phyloP scores from a whole-genome alignment of 495 filamentous ascomycete species.

The Coniosporium apollinis region DNA sequence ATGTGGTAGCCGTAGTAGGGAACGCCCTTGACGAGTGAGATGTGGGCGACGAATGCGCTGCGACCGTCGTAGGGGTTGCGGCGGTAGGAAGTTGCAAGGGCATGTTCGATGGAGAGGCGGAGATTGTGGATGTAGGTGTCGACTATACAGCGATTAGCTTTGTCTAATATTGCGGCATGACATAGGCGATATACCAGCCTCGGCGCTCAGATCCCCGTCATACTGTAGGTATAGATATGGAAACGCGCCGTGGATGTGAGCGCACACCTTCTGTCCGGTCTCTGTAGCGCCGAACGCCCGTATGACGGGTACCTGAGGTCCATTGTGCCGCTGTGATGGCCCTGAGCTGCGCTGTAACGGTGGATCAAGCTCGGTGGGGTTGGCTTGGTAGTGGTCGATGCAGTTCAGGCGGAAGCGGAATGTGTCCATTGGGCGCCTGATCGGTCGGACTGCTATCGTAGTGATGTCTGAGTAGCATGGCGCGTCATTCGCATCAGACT shows the following conservation, averaged over 20 bases:
- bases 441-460: slow-evolving; percentile 6
- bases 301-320: slow-evolving; percentile 68
- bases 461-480: slow-evolving; percentile 1
- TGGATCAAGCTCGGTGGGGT: slow-evolving; percentile 68
- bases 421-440: slow-evolving; percentile 19
- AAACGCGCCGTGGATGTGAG: slow-evolving; percentile 89
- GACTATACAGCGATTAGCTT: slow-evolving; percentile 30
- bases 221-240: slow-evolving; percentile 92
- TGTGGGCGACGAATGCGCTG: slow-evolving; percentile 64
- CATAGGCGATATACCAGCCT: slow-evolving; percentile 42
- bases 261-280: slow-evolving; percentile 89
- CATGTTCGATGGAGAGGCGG: slow-evolving; percentile 70
- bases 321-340: slow-evolving; percentile 33
- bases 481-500: no score
- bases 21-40: slow-evolving; percentile 79
- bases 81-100: slow-evolving; percentile 63
- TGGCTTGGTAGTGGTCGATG: slow-evolving; percentile 79
- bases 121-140: slow-evolving; percentile 52
- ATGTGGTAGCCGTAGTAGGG: slow-evolving; percentile 94
- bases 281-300: slow-evolving; percentile 88
- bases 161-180: not conserved
- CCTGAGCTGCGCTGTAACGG: slow-evolving; percentile 41
- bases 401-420: slow-evolving; percentile 83
- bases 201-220: slow-evolving; percentile 44
- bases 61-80: slow-evolving; percentile 53